Conservation (phyloP, 139 green algal species). For the Coelastrella sp. region DNA sequence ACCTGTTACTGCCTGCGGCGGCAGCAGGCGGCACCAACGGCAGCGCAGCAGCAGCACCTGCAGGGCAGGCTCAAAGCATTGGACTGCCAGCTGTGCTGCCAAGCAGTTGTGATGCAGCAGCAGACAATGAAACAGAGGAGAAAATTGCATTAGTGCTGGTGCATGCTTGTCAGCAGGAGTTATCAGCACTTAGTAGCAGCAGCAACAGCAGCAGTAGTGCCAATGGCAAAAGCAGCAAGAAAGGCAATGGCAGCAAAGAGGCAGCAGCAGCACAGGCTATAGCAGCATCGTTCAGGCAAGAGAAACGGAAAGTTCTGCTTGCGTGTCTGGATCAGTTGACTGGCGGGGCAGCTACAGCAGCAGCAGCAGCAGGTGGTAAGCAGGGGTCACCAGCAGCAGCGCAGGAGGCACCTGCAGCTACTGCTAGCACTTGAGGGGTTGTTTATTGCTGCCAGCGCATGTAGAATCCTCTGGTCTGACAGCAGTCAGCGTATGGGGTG, state of each 20-base stretch:
- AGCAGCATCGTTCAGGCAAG: conserved; percentile 48
- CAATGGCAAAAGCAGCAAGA: background rate
- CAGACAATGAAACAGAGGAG: conserved; percentile 45
- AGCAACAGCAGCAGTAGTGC: background rate
- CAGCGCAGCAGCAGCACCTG: background rate
- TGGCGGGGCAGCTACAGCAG: background rate
- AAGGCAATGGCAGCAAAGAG: background rate
- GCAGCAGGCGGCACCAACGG: background rate
- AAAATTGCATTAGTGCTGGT: conserved; percentile 55
- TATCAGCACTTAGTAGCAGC: background rate
- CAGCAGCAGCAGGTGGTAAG: background rate
- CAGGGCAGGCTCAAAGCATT: background rate
- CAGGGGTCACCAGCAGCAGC: background rate
- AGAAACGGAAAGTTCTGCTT: background rate
- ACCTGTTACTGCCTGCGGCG: conserved; percentile 47
- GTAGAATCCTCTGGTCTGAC: too few relatives aligned
- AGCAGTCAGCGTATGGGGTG: too few relatives aligned
- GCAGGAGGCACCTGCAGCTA: background rate
- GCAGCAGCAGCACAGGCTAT: conserved; percentile 9
- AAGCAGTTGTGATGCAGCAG: background rate
- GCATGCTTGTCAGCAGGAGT: conserved; percentile 53
- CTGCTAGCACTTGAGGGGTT: background rate
- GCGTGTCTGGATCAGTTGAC: conserved; percentile 49
- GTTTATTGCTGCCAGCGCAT: too few relatives aligned
- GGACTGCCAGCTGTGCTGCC: background rate